Base-by-base conservation (phyloP, 1,284 basidiomycete genomes). In the Ceratobasidium sp. region DNA sequence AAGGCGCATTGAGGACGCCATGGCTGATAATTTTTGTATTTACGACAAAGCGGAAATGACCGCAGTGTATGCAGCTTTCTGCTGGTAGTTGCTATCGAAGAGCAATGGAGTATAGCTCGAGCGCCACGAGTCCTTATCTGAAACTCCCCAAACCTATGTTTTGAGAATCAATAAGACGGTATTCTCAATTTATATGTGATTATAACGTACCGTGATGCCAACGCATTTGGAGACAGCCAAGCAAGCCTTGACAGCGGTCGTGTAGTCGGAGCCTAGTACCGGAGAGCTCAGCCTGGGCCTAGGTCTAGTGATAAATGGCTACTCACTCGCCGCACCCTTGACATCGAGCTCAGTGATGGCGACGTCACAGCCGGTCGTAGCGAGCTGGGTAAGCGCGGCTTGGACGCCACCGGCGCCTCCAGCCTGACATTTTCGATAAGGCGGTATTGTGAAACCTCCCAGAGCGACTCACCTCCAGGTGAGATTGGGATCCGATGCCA, bases 21-120 rank as follows among this genome's bases (percentile, higher is more conserved):
- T n/a, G n/a, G n/a, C n/a, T n/a, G n/a, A n/a, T n/a, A n/a, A n/a
- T n/a, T n/a, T n/a, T n/a, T n/a, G n/a, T n/a, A n/a, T n/a, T n/a
- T n/a, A n/a, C n/a, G n/a, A n/a, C n/a, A n/a, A n/a, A n/a, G n/a
- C 72, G 37, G 56, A 37, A 13, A 86, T 83, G 75, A 86, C 80
- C 9, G 85, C 83, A 58, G 76, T 85, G 80, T 85, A 86, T 34
- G 85, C 85, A 53, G 85, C 78, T 81, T 86, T 86, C 61, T 84
- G 83, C 75, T 83, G 80, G 79, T 84, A 85, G 81, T 83, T 85
- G 62, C 75, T 79, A 76, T 86, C 83, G 78, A 83, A 86, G 48
- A 86, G 80, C 49, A 85, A 81, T 22, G 85, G 83, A 41, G 76
- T 78, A 24, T 6, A 9, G 14, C 61, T 29, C 19, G 61, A 27